phyloP scores from a whole-genome alignment of 306 rosid genomes.

The Cucumis cinereus region DNA sequence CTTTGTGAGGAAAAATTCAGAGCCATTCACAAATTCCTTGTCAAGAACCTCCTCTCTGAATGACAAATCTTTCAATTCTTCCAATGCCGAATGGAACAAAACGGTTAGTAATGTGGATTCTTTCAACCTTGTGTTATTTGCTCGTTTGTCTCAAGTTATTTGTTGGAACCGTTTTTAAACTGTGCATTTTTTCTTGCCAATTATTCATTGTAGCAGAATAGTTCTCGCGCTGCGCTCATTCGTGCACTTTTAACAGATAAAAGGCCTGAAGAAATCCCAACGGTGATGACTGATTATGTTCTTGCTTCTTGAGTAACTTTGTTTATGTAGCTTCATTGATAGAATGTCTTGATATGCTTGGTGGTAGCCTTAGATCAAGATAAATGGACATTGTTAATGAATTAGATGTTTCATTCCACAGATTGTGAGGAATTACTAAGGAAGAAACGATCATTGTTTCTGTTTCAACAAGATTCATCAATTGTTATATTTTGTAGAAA shows the following conservation, averaged over 20 bases:
- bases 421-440: neutral
- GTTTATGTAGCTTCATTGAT: neutral
- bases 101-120: conserved; percentile 57
- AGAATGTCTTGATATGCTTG: neutral
- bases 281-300: conserved; percentile 29
- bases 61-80: conserved; percentile 38
- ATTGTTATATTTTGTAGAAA: neutral
- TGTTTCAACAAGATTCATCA: neutral
- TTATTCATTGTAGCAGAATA: conserved; percentile 30
- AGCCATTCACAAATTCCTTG: conserved; percentile 70
- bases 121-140: neutral
- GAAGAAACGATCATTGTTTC: neutral
- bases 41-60: conserved; percentile 54
- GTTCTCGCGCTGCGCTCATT: conserved; percentile 54
- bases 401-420: neutral
- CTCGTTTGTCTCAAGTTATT: conserved; percentile 4
- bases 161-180: neutral
- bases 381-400: neutral
- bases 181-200: neutral
- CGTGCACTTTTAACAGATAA: conserved; percentile 60
- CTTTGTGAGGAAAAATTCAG: conserved; percentile 67
- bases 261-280: conserved; percentile 89
- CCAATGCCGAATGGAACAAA: conserved; percentile 56
- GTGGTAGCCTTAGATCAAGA: neutral
- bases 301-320: neutral